Base-by-base conservation (phyloP, 768 basidiomycete species). In the Collybiopsis luxurians region DNA sequence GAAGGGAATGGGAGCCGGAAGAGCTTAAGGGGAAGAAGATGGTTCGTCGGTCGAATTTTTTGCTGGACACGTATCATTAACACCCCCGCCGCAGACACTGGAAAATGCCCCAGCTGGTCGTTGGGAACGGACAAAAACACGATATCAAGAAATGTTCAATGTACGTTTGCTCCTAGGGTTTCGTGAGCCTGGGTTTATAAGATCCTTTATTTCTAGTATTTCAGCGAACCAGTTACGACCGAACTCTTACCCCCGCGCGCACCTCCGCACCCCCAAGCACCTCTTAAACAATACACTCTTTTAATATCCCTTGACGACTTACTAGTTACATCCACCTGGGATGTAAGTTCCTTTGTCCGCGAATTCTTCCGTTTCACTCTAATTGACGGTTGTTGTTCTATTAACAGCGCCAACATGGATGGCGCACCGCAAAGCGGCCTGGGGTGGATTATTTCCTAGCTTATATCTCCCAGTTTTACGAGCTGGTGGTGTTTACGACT, bases 361-460 rank as follows among this genome's bases (percentile, higher is more conserved):
- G 17, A 23, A 53, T 26, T 52, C 21, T 40, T 40, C 30, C 54
- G n/a, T 34, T 30, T 47, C n/a, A 19, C 15, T 23, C 6, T 26
- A 46, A 45, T 11, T 30, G 44, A 47, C 31, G 3, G 11, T 31
- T 30, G 53, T 12, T 47, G 55, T 31, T 49, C 19, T 42, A n/a
- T n/a, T n/a, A n/a, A 31, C 58, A 97, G 94, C 85, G 95, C 54
- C 84, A 92, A 73, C 80, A 92, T 64, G 97, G 97, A 51, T 99
- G 97, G 96, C 80, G 93, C 61, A 98, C 96, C 2, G 96, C 95
- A 4, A 99, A 98, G 74, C 86, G 97, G 31, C 96, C 97, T 1
- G 97, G 97, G 3, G 91, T 95, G 15, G 97, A 99, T 68, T 98
- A 99, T 74, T 99, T 99, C 82, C 79, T 99, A 31, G 95, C 85